Evolutionary conservation across 331 rosid genomes (phyloP).

Genomic region (Rosa hybrid): DNA sequence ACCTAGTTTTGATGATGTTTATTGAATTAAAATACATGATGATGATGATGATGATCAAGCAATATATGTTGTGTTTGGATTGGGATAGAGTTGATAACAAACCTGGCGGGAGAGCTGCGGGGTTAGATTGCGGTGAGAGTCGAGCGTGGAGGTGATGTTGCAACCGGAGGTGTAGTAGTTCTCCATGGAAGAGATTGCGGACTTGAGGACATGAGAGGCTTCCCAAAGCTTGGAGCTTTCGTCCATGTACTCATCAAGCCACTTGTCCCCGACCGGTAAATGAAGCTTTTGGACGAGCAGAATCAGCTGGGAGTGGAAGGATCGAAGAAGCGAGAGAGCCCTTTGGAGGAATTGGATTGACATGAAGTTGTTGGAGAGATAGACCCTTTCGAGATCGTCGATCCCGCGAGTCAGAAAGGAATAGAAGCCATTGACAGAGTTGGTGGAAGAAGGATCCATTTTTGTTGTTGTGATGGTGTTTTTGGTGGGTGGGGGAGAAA

Average conservation of each 20-base stretch:
- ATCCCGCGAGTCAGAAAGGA: constrained; percentile 81
- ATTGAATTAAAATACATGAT: too few relatives aligned
- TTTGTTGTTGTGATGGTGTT: background rate
- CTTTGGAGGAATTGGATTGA: constrained; percentile 98
- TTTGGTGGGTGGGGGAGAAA: constrained; percentile 9
- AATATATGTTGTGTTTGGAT: background rate
- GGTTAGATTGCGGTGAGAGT: constrained; percentile 68
- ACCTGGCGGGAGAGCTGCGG: constrained; percentile 95
- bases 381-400: constrained; percentile 92
- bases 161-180: constrained; percentile 70
- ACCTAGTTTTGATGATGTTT: constrained; percentile 46
- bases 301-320: constrained; percentile 85
- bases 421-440: constrained; percentile 97
- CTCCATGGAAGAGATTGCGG: constrained; percentile 87
- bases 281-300: constrained; percentile 95
- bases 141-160: constrained; percentile 73
- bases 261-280: constrained; percentile 92
- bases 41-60: background rate
- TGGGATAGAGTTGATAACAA: background rate
- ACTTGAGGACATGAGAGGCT: constrained; percentile 91
- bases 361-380: constrained; percentile 82
- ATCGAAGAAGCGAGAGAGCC: constrained; percentile 80
- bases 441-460: constrained; percentile 97
- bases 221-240: constrained; percentile 99
- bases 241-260: constrained; percentile 99